phyloP scores from a whole-genome alignment of 2,329 filamentous ascomycete genomes.

The Didymella pinodella region DNA sequence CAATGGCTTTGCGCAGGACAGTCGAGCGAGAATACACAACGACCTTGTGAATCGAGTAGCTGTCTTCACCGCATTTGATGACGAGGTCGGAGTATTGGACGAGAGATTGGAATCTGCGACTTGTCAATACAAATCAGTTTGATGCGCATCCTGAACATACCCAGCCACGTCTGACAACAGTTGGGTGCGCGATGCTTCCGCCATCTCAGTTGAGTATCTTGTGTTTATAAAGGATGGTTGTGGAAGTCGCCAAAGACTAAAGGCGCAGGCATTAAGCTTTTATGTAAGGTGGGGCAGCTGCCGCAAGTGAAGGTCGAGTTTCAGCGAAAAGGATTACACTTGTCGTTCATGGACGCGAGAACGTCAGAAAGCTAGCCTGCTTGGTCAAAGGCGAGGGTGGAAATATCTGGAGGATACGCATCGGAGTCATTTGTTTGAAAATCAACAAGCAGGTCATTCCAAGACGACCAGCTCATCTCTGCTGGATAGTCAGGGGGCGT shows the following conservation, averaged over 20 bases:
- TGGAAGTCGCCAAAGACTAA: too few species aligned
- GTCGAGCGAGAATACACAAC: neutral
- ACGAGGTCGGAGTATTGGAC: neutral
- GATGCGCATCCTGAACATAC: neutral
- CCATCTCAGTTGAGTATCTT: neutral
- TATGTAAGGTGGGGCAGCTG: neutral
- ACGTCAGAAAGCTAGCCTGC: neutral
- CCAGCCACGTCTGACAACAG: neutral
- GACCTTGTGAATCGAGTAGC: neutral
- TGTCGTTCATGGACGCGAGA: too few species aligned
- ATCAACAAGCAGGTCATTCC: conserved; percentile 41
- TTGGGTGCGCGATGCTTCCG: neutral
- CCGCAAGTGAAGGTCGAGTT: neutral
- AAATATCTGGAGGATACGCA: conserved; percentile 1
- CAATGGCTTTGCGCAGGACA: neutral
- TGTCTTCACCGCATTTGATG: neutral
- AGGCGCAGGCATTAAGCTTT: neutral
- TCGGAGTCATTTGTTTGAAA: conserved; percentile 25
- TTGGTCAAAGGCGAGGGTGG: neutral
- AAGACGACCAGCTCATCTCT: conserved; percentile 40
- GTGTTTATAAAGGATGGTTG: neutral
- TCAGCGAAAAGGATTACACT: too few species aligned
- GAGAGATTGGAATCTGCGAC: too few species aligned
- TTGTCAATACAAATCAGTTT: too few species aligned
- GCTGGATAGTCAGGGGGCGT: conserved; percentile 24